These are phyloP conservation scores for Aspergillus cristatus DNA, from an alignment of 495 filamentous ascomycete species.

Conservation along the genomic window DNA sequence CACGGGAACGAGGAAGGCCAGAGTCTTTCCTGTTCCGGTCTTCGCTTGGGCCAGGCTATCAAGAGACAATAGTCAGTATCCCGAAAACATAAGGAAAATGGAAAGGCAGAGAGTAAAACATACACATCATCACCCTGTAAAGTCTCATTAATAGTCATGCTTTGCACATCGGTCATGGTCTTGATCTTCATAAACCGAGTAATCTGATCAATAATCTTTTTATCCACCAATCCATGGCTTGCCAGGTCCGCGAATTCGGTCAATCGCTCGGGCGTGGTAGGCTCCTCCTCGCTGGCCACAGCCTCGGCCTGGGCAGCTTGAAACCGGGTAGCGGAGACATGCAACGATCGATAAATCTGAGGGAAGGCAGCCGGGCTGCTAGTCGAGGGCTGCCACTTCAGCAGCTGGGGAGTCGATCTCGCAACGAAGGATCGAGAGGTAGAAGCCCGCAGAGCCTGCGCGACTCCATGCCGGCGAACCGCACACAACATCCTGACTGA, in stretches of 20 bases:
- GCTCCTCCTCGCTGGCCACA: constrained; percentile 10
- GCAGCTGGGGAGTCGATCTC: constrained; percentile 19
- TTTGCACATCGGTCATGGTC: constrained; percentile 91
- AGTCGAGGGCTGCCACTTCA: constrained; percentile 22
- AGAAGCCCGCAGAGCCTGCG: constrained; percentile 28
- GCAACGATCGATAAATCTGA: constrained; percentile 17
- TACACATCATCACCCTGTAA: constrained; percentile 78
- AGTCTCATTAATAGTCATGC: constrained; percentile 66
- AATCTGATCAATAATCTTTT: constrained; percentile 56
- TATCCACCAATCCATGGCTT: constrained; percentile 52
- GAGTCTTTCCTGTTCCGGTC: constrained; percentile 82
- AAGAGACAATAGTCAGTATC: constrained; percentile 14
- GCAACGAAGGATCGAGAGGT: constrained; percentile 20
- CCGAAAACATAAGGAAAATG: constrained; percentile 1
- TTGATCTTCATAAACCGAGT: constrained; percentile 64
- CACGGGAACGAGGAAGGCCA: constrained; percentile 72
- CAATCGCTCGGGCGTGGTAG: constrained; percentile 24
- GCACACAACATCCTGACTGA: constrained; percentile 30
- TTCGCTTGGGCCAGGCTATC: constrained; percentile 77
- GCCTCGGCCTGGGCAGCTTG: constrained; percentile 9
- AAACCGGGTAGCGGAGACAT: constrained; percentile 17
- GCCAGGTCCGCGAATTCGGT: constrained; percentile 64
- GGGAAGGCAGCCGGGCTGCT: constrained; percentile 8
- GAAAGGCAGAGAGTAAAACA: not conserved
- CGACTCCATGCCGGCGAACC: constrained; percentile 32